Evolutionary conservation across 208 protist species (phyloP), one percentile per base, ranked within the genome.

Genomic region (Entamoeba moshkovskii): DNA sequence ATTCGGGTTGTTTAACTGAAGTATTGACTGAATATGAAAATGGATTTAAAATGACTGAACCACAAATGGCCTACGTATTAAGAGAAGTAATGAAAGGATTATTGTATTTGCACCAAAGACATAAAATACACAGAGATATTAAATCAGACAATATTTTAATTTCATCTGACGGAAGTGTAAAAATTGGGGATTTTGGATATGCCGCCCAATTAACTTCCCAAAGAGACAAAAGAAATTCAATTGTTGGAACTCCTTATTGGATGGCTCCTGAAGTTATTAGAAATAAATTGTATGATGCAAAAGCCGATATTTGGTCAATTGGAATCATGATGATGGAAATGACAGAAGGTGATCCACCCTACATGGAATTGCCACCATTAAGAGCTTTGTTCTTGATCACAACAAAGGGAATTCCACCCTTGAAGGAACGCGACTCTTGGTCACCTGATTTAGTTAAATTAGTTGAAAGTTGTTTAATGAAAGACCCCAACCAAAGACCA

Each of bases 1-100:
- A 95, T 52, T 94, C 93, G 47, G 96, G 96, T 29, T 95, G 94
- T 94, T 94, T 96, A 11, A 96, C 96, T 2, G 95, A 96, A 38
- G 91, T 96, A 16, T 66, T 96, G 2, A 42, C 25, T 45, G 25
- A 45, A 22, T 91, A 45, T 91, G 66, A 45, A 91, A 91, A 45
- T 91, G 59, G 59, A 33, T 73, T 73, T 16, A 73, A 73, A 73
- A 29, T 91, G 42, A 91, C 66, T 45, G 66, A 91, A 91, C 33
- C 25, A 45, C 33, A 92, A 66, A 47, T 94, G 52, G 66, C 46
- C 11, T 92, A 92, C 52, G 52, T 95, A 1, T 11, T 94, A 2
- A 29, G 47, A 5, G 66, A 94, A 49, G 49, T 92, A n/a, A 44
- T 95, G 42, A 1, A 73, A 22, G 94, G 93, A 49, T n/a, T 95